Evolutionary conservation across 2,329 filamentous ascomycete species (phyloP), one percentile per base, ranked within the genome.

Genomic region (Venturia asperata): DNA sequence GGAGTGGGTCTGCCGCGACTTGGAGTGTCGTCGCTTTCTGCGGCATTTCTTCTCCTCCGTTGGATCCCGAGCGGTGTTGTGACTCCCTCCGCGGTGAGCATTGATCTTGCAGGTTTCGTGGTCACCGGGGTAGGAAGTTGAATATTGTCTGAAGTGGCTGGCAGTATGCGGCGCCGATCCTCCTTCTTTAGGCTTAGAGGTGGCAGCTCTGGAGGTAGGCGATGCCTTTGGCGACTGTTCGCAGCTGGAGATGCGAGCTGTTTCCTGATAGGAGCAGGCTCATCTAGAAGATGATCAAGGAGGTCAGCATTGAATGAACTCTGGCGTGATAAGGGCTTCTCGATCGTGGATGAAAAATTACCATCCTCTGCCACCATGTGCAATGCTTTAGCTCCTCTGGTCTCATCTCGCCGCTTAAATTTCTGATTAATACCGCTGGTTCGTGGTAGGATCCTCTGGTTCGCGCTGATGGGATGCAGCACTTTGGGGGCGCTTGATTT

Each of bases 381-480:
- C n/a, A 61, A 45, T 13, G n/a, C 60, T 39, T 63, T 65, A 30
- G 37, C 39, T 10, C 42, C 47, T 27, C 42, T 19, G 30, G n/a
- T 27, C 4, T 30, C 17, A 27, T 61, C 37, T 27, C 37, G 60
- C 15, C 34, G 19, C n/a, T 61, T 61, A 1, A 13, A 1, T 17
- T 43, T 45, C 30, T 45, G 34, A 11, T 45, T 3, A 42, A 45
- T 27, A 27, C 27, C 39, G 15, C 60, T 34, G 34, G 42, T 65
- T 61, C 67, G 60, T 21, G 67, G 67, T 24, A 68, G 37, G 5
- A 63, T 66, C 13, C 66, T 67, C 9, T 68, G 67, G 61, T 70
- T 70, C n/a, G 68, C 64, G 49, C 69, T 69, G 47, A 70, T 49
- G 17, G 65, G 61, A 9, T 67, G 64, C 11, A 70, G 65, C n/a